phyloP scores from a whole-genome alignment of 2,329 filamentous ascomycete genomes.

The Lasiodiplodia gonubiensis region DNA sequence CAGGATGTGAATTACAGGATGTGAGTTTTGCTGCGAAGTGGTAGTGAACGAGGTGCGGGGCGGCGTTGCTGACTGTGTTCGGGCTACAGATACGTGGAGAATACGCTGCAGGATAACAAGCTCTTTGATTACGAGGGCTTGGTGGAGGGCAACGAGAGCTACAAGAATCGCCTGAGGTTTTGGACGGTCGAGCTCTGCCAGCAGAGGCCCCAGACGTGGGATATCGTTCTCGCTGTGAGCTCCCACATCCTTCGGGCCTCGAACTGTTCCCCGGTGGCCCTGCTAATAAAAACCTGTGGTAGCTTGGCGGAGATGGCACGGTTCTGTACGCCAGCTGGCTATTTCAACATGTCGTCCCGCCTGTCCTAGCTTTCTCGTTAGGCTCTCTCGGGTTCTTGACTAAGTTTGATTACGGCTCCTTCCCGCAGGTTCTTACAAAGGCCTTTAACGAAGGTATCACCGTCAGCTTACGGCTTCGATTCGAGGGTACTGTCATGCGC shows the following conservation, averaged over 20 bases:
- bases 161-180: conserved; percentile 69
- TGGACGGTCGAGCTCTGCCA: conserved; percentile 84
- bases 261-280: neutral
- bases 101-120: conserved; percentile 72
- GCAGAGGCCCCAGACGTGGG: conserved; percentile 81
- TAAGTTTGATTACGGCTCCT: conserved; percentile 89
- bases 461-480: conserved; percentile 83
- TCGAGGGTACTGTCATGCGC: conserved; percentile 94
- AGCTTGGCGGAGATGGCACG: conserved; percentile 91
- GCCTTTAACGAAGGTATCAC: conserved; percentile 85
- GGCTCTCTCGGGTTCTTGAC: conserved; percentile 94
- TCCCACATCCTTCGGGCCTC: neutral
- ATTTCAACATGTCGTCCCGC: conserved; percentile 93
- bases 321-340: conserved; percentile 96
- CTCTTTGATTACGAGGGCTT: conserved; percentile 76
- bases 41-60: neutral
- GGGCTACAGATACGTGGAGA: conserved; percentile 67
- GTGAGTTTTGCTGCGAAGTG: conserved; percentile 48
- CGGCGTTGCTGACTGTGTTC: neutral
- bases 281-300: conserved; percentile 1
- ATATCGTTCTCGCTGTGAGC: conserved; percentile 81
- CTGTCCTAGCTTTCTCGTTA: conserved; percentile 87
- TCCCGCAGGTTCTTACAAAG: conserved; percentile 69
- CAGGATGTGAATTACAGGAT: conserved; percentile 76
- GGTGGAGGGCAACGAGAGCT: conserved; percentile 64